Evolutionary conservation across 257 asterid species (phyloP), one percentile per base, ranked within the genome.

Genomic region (Salvia rosmarinus): DNA sequence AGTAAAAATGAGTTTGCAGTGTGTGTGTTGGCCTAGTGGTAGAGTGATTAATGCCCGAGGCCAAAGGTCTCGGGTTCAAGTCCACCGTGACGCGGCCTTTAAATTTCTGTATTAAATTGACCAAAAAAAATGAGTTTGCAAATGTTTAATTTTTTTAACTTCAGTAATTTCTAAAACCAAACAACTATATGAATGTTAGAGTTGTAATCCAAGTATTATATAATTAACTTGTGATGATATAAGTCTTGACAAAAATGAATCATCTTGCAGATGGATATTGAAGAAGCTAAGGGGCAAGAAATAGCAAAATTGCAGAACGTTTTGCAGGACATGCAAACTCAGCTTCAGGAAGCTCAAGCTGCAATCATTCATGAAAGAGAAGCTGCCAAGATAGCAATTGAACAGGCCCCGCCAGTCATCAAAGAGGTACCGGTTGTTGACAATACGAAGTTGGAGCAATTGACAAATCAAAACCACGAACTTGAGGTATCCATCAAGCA

Each of bases 221-320:
- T 51, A 47, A 39, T 51, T 35, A 9, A 30, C 46, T 30, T 72
- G 35, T 59, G 72, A 64, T 72, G 62, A 70, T 28, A 42, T 51
- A 74, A 43, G 62, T 25, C 8, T 17, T 63, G 58, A 47, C 56
- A 73, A 68, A 60, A 44, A 52, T 21, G 61, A 32, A 76, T 79
- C 66, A 21, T 77, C 77, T 65, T 79, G 69, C 88, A 92, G 98
- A 77, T 79, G 68, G 96, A 92, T 82, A 81, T 82, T 37, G 98
- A 92, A 85, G 98, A 92, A 85, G 89, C 96, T 47, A 89, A 92
- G 84, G 90, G 88, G 66, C 94, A 89, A 78, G 98, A 92, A 75
- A 85, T 92, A 20, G 75, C 82, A 9, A 88, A 88, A 73, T 49
- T 92, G 82, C 95, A 88, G 82, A 81, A 70, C 44, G 70, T 89